A percentile compares a stretch with the other conserved stretches of the same genome.
Evolutionary conservation across 768 basidiomycete species (phyloP).

Genomic region (Russula vinacea): DNA sequence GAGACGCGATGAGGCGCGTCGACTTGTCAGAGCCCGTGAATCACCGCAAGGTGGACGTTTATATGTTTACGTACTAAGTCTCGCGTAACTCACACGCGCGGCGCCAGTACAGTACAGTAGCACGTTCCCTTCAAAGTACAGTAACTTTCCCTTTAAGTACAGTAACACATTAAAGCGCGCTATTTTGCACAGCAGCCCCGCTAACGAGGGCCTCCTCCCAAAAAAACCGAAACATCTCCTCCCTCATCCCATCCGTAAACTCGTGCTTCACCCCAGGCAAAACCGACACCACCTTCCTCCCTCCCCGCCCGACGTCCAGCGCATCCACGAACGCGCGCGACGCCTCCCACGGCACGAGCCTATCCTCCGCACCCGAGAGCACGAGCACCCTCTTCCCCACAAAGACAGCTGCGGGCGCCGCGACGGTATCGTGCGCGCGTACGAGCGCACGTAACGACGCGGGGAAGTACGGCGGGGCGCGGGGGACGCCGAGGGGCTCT

Average conservation of each 20-base stretch:
- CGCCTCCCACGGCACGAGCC: constrained; percentile 38
- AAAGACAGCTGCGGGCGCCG: constrained; percentile 52
- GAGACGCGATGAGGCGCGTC: background rate
- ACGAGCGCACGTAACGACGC: constrained; percentile 49
- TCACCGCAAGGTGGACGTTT: background rate
- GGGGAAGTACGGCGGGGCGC: constrained; percentile 57
- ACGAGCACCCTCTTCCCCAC: constrained; percentile 70
- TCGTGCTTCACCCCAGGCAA: constrained; percentile 39
- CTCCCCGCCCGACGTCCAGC: constrained; percentile 34
- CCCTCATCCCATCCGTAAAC: constrained; percentile 40
- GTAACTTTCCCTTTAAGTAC: too few species aligned
- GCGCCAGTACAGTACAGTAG: too few species aligned
- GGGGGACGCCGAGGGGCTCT: constrained; percentile 40
- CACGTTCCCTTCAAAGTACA: too few species aligned
- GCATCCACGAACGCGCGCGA: constrained; percentile 35
- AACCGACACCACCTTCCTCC: constrained; percentile 36
- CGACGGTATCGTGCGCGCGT: constrained; percentile 45
- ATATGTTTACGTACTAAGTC: too few species aligned
- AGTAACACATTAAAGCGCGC: too few species aligned
- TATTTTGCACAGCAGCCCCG: background rate
- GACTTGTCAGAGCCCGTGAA: background rate
- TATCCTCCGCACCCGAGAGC: constrained; percentile 52
- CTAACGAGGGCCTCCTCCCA: constrained; percentile 29
- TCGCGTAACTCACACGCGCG: too few species aligned
- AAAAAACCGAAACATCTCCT: constrained; percentile 30